Percentiles rank a stretch among this genome's conserved stretches.
Conservation (phyloP, 2,329 filamentous ascomycete genomes). For the Ophiocordyceps camponoti-leonardi region DNA sequence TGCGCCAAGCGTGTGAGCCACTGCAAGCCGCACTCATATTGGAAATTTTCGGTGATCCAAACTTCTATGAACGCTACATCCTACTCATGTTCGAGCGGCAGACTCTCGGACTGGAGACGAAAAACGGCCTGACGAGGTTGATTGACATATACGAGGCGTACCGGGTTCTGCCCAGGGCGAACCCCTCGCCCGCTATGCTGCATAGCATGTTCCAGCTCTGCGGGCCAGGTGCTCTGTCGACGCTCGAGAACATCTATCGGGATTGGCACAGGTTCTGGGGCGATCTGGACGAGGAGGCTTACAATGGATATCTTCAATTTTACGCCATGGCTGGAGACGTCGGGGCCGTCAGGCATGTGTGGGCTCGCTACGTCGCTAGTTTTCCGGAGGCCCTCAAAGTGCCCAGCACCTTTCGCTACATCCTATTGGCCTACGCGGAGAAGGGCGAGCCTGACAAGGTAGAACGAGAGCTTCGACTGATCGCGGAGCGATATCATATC, state of each 20-base stretch:
- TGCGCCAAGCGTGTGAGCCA: slow-evolving; percentile 16
- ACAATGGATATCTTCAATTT: slow-evolving; percentile 29
- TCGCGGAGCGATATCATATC: slow-evolving; percentile 36
- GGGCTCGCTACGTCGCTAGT: slow-evolving; percentile 21
- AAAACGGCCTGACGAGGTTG: slow-evolving; percentile 14
- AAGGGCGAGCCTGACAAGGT: slow-evolving; percentile 46
- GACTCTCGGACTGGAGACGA: slow-evolving; percentile 11
- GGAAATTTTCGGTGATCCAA: slow-evolving; percentile 17
- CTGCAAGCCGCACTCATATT: slow-evolving; percentile 21
- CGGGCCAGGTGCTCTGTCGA: slow-evolving; percentile 15
- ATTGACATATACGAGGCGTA: slow-evolving; percentile 27
- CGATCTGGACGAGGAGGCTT: slow-evolving; percentile 24
- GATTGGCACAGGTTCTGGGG: slow-evolving; percentile 29
- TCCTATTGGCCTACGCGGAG: slow-evolving; percentile 56
- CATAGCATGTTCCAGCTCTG: slow-evolving; percentile 26
- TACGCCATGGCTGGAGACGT: slow-evolving; percentile 31
- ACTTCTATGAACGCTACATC: slow-evolving; percentile 27
- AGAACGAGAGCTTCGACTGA: slow-evolving; percentile 42
- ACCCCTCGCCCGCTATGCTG: slow-evolving; percentile 21
- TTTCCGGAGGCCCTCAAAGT: slow-evolving; percentile 17
- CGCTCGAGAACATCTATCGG: slow-evolving; percentile 26
- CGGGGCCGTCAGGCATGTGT: slow-evolving; percentile 25
- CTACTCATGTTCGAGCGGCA: slow-evolving; percentile 12
- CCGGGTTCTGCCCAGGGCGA: slow-evolving; percentile 20
- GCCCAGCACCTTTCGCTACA: slow-evolving; percentile 29